These are phyloP conservation scores for Porphyra umbilicalis DNA, from an alignment of 31 red algal genomes.

Conservation along the genomic window DNA sequence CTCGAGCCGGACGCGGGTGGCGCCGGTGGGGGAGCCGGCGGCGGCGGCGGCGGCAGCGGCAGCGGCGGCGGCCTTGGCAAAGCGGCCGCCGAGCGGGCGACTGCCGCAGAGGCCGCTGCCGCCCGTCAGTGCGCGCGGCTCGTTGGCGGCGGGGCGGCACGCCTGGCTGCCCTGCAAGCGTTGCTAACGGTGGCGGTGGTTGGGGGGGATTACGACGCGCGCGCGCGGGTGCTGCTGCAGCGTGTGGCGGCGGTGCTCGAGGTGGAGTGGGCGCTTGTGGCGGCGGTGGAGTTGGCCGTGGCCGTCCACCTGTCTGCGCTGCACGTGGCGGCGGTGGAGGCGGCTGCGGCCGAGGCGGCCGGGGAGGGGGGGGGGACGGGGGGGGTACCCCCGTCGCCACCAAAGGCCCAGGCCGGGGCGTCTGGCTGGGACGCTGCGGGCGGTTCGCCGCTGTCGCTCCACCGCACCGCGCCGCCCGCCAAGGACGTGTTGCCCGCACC, in stretches of 20 bases:
- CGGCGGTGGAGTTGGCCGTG: constrained; percentile 66
- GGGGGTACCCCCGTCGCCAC: not conserved
- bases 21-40: not conserved
- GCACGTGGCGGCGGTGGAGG: not conserved
- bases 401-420: too few species aligned
- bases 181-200: constrained; percentile 58
- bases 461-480: not conserved
- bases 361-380: not conserved
- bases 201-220: constrained; percentile 64
- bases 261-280: constrained; percentile 48
- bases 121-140: constrained; percentile 42
- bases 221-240: constrained; percentile 55
- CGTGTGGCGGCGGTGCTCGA: constrained; percentile 25
- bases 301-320: constrained; percentile 50
- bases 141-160: constrained; percentile 35
- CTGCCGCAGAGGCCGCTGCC: constrained; percentile 10
- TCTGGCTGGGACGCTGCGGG: too few species aligned
- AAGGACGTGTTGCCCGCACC: not conserved
- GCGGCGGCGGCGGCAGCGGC: not conserved
- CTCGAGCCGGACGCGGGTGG: not conserved
- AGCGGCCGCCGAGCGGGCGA: constrained; percentile 5
- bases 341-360: not conserved
- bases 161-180: constrained; percentile 66
- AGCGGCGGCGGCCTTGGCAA: not conserved
- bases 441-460: not conserved